Conservation (phyloP, 2,329 filamentous ascomycete species). For the Colletotrichum tabaci region DNA sequence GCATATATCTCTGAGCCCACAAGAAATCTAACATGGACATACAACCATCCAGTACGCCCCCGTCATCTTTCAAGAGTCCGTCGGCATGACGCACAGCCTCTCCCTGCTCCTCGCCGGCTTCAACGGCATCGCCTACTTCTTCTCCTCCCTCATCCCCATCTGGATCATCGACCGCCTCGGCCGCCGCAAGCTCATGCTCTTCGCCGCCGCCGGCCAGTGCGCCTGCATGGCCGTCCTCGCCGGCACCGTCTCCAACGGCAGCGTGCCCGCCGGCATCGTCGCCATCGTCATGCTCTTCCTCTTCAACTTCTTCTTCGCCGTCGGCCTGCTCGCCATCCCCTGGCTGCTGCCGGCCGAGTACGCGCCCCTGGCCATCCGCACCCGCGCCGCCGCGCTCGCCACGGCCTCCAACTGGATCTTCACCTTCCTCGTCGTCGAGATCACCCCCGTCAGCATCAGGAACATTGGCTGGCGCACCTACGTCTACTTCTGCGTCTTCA, state of each 20-base stretch:
- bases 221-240: constrained; percentile 63
- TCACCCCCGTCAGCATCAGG: constrained; percentile 55
- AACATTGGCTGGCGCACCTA: constrained; percentile 57
- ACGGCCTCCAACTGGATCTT: constrained; percentile 56
- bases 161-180: constrained; percentile 61
- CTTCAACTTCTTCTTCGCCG: constrained; percentile 60
- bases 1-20: not conserved
- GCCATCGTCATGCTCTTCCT: constrained; percentile 61
- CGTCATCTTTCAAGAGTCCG: constrained; percentile 60
- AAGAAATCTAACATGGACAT: too few relatives aligned
- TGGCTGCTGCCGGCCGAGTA: constrained; percentile 61
- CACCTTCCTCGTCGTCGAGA: constrained; percentile 56
- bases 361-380: constrained; percentile 56
- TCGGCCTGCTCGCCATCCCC: constrained; percentile 57
- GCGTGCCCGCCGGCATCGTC: constrained; percentile 56
- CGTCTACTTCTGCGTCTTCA: constrained; percentile 56
- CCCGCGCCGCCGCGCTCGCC: constrained; percentile 55
- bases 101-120: constrained; percentile 69
- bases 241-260: constrained; percentile 57
- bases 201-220: constrained; percentile 53
- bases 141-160: constrained; percentile 51
- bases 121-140: constrained; percentile 58
- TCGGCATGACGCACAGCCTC: constrained; percentile 59
- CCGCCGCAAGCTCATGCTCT: constrained; percentile 72
- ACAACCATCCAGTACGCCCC: constrained; percentile 51